These are phyloP conservation scores for Penicillium glabrum DNA, from an alignment of 2,329 filamentous ascomycete species.

Conservation along the genomic window DNA sequence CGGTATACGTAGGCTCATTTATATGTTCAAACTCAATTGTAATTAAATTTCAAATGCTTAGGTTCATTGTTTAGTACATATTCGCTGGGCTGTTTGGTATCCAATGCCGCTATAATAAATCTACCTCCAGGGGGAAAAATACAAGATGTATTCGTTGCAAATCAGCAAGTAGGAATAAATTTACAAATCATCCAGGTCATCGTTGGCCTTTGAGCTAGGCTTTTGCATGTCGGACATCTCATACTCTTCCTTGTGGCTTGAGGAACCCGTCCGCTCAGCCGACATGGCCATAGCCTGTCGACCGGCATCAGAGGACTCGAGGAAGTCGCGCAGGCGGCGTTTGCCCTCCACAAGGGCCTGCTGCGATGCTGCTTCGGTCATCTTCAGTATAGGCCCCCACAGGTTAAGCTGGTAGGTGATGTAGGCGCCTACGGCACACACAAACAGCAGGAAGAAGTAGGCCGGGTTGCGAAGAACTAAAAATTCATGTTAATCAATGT, in stretches of 20 bases:
- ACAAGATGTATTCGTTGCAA: slow-evolving; percentile 12
- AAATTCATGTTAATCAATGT: slow-evolving; percentile 1
- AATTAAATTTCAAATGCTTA: background rate
- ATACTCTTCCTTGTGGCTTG: slow-evolving; percentile 50
- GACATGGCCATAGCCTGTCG: slow-evolving; percentile 80
- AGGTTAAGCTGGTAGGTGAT: slow-evolving; percentile 92
- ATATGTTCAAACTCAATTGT: background rate
- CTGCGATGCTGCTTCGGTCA: slow-evolving; percentile 82
- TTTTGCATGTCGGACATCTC: slow-evolving; percentile 53
- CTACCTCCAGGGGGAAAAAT: slow-evolving; percentile 11
- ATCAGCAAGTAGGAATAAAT: slow-evolving; percentile 8
- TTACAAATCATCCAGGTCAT: slow-evolving; percentile 39
- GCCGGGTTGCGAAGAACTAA: slow-evolving; percentile 88
- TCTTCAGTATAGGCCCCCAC: slow-evolving; percentile 92
- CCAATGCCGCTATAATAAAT: slow-evolving; percentile 14
- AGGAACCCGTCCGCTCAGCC: slow-evolving; percentile 39
- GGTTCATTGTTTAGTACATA: slow-evolving; percentile 9
- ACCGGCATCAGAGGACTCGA: slow-evolving; percentile 83
- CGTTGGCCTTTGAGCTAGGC: slow-evolving; percentile 21
- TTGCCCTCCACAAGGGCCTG: slow-evolving; percentile 92
- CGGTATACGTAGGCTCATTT: background rate
- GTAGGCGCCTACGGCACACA: slow-evolving; percentile 75
- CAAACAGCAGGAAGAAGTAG: slow-evolving; percentile 84
- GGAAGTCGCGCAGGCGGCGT: slow-evolving; percentile 83
- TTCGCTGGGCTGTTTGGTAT: background rate